Conservation (phyloP, 176 grass and related monocot species). For the Aegilops longissima region DNA sequence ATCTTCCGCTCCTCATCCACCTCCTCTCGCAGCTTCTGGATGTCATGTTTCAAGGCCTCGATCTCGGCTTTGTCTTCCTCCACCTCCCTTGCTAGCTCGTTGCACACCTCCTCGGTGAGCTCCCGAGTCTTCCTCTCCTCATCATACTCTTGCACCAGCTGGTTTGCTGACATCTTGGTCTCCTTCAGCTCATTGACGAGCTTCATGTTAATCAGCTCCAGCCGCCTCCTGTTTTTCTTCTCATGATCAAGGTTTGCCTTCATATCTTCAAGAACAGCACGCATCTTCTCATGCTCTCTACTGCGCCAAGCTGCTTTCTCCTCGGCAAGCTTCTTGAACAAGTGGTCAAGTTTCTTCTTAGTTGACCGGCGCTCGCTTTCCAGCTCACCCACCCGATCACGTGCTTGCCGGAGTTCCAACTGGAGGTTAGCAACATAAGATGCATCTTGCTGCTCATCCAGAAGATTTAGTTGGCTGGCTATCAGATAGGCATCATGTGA, state of each 20-base stretch:
- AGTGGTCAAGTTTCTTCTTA: slow-evolving; percentile 88
- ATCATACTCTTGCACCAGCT: slow-evolving; percentile 81
- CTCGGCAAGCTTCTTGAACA: slow-evolving; percentile 88
- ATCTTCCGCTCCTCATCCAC: slow-evolving; percentile 90
- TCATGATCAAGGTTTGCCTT: slow-evolving; percentile 85
- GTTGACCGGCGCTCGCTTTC: slow-evolving; percentile 69
- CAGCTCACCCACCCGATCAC: slow-evolving; percentile 53
- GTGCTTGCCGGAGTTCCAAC: slow-evolving; percentile 75
- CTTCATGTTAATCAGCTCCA: slow-evolving; percentile 79
- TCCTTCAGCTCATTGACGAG: slow-evolving; percentile 81
- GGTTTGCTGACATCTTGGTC: slow-evolving; percentile 65
- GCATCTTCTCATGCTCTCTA: slow-evolving; percentile 84
- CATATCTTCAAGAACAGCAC: slow-evolving; percentile 81
- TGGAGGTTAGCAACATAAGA: slow-evolving; percentile 60
- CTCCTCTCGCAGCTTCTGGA: slow-evolving; percentile 67
- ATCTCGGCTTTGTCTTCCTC: slow-evolving; percentile 95
- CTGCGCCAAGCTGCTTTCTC: slow-evolving; percentile 89
- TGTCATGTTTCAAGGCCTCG: slow-evolving; percentile 74
- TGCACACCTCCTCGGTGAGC: slow-evolving; percentile 89
- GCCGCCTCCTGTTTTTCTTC: slow-evolving; percentile 70
- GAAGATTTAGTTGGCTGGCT: slow-evolving; percentile 71
- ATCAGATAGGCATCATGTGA: slow-evolving; percentile 67
- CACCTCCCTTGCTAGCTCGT: slow-evolving; percentile 90
- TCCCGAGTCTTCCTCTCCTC: slow-evolving; percentile 76
- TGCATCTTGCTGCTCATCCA: slow-evolving; percentile 54